Base-by-base conservation (phyloP, 306 rosid species). In the Fragaria iinumae region DNA sequence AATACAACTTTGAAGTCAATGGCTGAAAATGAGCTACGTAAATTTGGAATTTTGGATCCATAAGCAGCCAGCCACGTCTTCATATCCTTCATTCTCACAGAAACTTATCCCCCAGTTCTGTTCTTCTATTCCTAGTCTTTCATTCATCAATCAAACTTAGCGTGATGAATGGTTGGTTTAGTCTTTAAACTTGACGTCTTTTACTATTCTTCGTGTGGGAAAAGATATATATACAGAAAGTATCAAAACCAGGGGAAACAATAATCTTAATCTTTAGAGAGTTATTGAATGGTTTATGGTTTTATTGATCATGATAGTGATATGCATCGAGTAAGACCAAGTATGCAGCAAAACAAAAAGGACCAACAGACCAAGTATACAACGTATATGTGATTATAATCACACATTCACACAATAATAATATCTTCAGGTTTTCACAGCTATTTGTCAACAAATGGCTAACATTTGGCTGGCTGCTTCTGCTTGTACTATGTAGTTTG, bases 391-490 rank as follows among this genome's bases (percentile, higher is more conserved):
- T 9, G 23, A 49, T 18, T 29, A 6, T 12, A 36, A 11, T 38
- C 41, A 38, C 6, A 38, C 41, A 38, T 32, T 36, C 65, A 72
- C 8, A 53, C 14, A 72, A 32, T 32, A 32, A 21, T 14, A n/a
- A 36, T 12, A 21, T 9, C 6, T 27, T 6, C 0, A 2, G 8
- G 7, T 39, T 71, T 73, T 52, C 65, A 20, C 3, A 23, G 17
- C 56, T 14, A 39, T 39, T 43, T 57, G 77, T 73, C 77, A 73
- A 73, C 57, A 27, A 10, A 74, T 27, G 32, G 4, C n/a, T 10
- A 3, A n/a, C 6, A 10, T 69, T 45, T 17, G 12, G 20, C 8
- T 1, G 70, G 32, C 47, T 1, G 23, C 43, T 34, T n/a, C 66
- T 43, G 52, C 29, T 73, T 32, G 67, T 27, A 62, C 10, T 62